Base-by-base conservation (phyloP, 495 filamentous ascomycete genomes). In the Friedmanniomyces simplex region DNA sequence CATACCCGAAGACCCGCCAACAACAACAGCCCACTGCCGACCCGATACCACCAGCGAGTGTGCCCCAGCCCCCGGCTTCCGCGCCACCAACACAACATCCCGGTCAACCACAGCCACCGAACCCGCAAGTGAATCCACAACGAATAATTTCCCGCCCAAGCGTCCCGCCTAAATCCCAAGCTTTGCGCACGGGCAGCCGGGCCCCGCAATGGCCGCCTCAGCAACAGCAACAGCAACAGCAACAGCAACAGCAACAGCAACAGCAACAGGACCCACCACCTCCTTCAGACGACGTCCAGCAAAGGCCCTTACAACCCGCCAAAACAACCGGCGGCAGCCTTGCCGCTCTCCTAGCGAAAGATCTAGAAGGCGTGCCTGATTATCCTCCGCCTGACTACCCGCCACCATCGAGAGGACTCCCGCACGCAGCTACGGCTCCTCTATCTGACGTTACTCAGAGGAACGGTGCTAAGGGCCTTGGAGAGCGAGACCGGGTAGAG, bases 161-260 rank as follows among this genome's bases (percentile, higher is more conserved):
- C 14, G 78, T 79, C 20, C 81, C 82, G 5, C 80, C 82, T 0
- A 86, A 86, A 67, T 80, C 82, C 4, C 77, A 78, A 59, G 81
- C 74, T 22, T 67, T 86, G 20, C 73, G 79, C 12, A 77, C 73
- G 42, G 75, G 77, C 14, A 67, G 61, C 20, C 25, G 25, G 45
- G 43, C 3, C 10, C 14, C 41, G 20, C 54, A 49, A 57, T 68
- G 58, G 62, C 55, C 55, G 12, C 55, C 50, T 0, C 5, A 42
- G 21, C 46, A 30, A n/a, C 61, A 65, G 11, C 60, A 57, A 25
- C 62, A 62, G 4, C 53, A 55, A 32, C 21, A n/a, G n/a, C n/a
- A n/a, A n/a, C n/a, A n/a, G n/a, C n/a, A n/a, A n/a, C n/a, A n/a
- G n/a, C n/a, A n/a, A n/a, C n/a, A n/a, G n/a, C n/a, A n/a, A n/a